Evolutionary conservation across 257 asterid genomes (phyloP).

Genomic region (Ocimum tenuiflorum): DNA sequence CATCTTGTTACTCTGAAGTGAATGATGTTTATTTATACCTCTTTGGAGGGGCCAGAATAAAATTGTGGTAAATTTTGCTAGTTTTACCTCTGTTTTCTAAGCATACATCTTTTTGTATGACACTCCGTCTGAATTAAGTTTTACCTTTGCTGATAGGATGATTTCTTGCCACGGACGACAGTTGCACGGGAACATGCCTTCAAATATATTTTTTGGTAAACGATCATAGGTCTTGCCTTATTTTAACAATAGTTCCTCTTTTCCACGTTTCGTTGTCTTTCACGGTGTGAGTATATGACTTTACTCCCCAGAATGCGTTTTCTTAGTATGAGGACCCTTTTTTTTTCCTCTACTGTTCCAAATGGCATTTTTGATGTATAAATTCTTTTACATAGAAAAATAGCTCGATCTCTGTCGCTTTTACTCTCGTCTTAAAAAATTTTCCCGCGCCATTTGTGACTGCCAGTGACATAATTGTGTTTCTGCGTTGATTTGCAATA

Average conservation of each 20-base stretch:
- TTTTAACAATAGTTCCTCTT: slow-evolving; percentile 22
- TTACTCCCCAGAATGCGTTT: not conserved
- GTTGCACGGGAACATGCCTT: slow-evolving; percentile 71
- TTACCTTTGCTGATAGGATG: slow-evolving; percentile 53
- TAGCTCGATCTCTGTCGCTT: not conserved
- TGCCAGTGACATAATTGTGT: no score
- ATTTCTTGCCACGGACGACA: slow-evolving; percentile 96
- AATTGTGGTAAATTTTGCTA: slow-evolving; percentile 1
- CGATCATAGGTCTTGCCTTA: slow-evolving; percentile 47
- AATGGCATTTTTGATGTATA: not conserved
- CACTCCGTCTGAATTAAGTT: not conserved
- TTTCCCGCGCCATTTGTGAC: no score
- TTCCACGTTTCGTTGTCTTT: not conserved
- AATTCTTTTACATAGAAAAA: not conserved
- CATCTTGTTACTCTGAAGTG: no score
- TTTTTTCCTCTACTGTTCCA: no score
- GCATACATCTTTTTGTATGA: not conserved
- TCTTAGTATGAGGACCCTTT: not conserved
- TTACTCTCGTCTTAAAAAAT: not conserved
- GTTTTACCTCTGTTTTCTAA: not conserved
- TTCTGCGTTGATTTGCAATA: no score
- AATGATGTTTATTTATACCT: not conserved
- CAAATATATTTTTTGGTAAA: slow-evolving; percentile 97
- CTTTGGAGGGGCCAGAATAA: not conserved
- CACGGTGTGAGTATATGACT: no score